Conservation (phyloP, 2,329 filamentous ascomycete genomes). For the Ophiocordyceps camponoti-leonardi region DNA sequence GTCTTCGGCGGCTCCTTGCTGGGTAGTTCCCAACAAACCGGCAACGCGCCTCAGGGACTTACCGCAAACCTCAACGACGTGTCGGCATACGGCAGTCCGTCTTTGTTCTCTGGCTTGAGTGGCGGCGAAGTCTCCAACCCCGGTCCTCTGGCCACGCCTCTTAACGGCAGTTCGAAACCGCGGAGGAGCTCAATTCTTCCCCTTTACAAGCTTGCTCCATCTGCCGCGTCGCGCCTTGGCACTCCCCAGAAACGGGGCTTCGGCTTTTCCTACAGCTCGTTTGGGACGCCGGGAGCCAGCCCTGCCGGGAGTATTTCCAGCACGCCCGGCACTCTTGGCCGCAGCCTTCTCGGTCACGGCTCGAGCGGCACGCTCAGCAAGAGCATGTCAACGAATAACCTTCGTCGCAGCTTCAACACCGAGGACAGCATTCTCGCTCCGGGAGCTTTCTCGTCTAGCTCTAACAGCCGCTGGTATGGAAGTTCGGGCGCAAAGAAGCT, state of each 20-base stretch:
- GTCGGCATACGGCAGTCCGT: constrained; percentile 81
- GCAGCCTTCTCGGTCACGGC: constrained; percentile 49
- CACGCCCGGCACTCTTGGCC: constrained; percentile 49
- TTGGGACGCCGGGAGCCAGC: constrained; percentile 61
- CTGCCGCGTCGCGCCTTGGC: constrained; percentile 59
- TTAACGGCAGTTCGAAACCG: constrained; percentile 57
- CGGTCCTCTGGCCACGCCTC: constrained; percentile 79
- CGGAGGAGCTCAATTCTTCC: constrained; percentile 68
- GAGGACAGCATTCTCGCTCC: constrained; percentile 79
- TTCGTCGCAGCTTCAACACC: constrained; percentile 64
- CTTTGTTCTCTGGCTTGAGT: constrained; percentile 62
- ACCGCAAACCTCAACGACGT: constrained; percentile 66
- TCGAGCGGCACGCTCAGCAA: constrained; percentile 60
- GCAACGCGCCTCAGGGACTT: constrained; percentile 43
- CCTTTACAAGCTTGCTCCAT: constrained; percentile 73
- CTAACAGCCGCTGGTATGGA: constrained; percentile 45
- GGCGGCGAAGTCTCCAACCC: constrained; percentile 49
- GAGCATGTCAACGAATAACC: constrained; percentile 74
- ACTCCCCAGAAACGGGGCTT: constrained; percentile 79
- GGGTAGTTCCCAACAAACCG: constrained; percentile 30
- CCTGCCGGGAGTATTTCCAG: constrained; percentile 45
- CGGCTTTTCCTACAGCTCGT: constrained; percentile 85
- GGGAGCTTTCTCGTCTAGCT: constrained; percentile 62
- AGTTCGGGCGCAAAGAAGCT: constrained; percentile 68
- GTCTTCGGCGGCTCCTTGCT: constrained; percentile 38